Evolutionary conservation across 192 early-diverging fungal species (phyloP).

Genomic region (Rhizophagus clarus): DNA sequence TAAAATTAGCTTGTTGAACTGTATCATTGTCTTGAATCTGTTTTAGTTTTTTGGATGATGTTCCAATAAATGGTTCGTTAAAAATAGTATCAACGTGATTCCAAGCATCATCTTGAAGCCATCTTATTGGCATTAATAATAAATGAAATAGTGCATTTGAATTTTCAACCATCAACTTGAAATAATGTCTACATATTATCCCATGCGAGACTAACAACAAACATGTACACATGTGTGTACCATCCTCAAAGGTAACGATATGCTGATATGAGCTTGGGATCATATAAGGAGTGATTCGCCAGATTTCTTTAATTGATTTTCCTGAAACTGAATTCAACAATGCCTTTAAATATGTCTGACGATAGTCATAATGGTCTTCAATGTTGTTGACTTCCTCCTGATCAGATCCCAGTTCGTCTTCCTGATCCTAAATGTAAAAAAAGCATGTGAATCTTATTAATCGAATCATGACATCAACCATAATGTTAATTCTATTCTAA

Average conservation of each 20-base stretch:
- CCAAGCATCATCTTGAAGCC: neutral
- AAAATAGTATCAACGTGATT: neutral
- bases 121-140: neutral
- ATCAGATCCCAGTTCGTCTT: neutral
- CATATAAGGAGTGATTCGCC: neutral
- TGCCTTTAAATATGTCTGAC: neutral
- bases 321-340: neutral
- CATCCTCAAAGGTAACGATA: neutral
- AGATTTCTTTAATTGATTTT: neutral
- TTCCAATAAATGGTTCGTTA: slow-evolving; percentile 1
- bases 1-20: neutral
- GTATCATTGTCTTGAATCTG: neutral
- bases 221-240: neutral
- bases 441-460: no score
- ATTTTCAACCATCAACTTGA: slow-evolving; percentile 7
- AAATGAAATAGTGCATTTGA: neutral
- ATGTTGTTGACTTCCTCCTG: neutral
- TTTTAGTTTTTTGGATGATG: neutral
- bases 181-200: neutral
- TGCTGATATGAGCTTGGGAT: neutral
- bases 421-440: no score
- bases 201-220: neutral
- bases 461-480: no score
- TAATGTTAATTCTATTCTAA: no score
- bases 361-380: neutral